phyloP scores from a whole-genome alignment of 495 filamentous ascomycete species.

The Clavariopsis aquatica region DNA sequence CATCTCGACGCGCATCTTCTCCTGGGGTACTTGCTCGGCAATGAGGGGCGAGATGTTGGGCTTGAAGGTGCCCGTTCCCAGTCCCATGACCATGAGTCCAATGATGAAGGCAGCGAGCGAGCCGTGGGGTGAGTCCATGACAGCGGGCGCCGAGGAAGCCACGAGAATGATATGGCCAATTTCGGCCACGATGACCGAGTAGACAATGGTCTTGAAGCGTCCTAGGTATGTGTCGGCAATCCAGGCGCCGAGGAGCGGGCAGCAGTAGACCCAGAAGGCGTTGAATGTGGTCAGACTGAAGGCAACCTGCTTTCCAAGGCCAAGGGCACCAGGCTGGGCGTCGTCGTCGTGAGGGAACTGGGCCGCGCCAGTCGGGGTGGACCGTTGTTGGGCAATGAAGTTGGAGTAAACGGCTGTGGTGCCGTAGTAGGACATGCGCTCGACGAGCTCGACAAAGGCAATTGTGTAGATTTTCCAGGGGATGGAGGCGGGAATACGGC shows the following conservation, averaged over 20 bases:
- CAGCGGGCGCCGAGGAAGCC: conserved; percentile 61
- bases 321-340: conserved; percentile 64
- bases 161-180: conserved; percentile 67
- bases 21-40: conserved; percentile 56
- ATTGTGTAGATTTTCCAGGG: conserved; percentile 67
- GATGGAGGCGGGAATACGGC: conserved; percentile 63
- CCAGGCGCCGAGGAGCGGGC: conserved; percentile 68
- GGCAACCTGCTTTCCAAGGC: conserved; percentile 65
- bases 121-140: conserved; percentile 55
- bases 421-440: conserved; percentile 79
- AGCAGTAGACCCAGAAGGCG: conserved; percentile 72
- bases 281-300: conserved; percentile 70
- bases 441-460: conserved; percentile 72
- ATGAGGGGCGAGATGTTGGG: conserved; percentile 64
- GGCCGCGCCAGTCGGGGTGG: conserved; percentile 62
- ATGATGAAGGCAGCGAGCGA: conserved; percentile 62
- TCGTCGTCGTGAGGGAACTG: conserved; percentile 38
- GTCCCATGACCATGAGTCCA: conserved; percentile 65
- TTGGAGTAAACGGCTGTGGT: conserved; percentile 60
- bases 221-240: conserved; percentile 73
- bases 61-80: conserved; percentile 68
- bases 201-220: conserved; percentile 68
- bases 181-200: conserved; percentile 59
- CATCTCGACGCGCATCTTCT: conserved; percentile 37
- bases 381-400: conserved; percentile 64